Percentiles rank a stretch among this genome's conserved stretches.
Conservation (phyloP, 805 yeast genomes). For the Sugiyamaella floridensis region DNA sequence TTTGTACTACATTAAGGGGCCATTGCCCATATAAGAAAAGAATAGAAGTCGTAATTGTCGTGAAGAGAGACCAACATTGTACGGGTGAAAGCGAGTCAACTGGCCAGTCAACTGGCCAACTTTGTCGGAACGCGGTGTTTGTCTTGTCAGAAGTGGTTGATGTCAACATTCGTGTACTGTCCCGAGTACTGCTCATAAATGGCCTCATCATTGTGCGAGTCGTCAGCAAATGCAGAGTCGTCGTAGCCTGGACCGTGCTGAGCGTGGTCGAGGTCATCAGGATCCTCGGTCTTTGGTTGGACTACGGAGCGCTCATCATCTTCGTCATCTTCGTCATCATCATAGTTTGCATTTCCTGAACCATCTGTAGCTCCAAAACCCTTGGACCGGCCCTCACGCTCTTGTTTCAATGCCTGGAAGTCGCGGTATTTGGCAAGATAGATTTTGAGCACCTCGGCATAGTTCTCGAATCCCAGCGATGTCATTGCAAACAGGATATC, state of each 20-base stretch:
- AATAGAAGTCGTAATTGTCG: background rate
- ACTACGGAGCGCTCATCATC: background rate
- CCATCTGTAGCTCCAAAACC: background rate
- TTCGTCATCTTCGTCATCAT: constrained; percentile 11
- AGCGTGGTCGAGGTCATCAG: constrained; percentile 1
- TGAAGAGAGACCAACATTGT: background rate
- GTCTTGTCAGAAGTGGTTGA: constrained; percentile 12
- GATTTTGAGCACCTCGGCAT: constrained; percentile 60
- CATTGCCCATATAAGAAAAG: background rate
- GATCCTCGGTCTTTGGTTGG: background rate
- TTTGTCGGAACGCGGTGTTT: no score
- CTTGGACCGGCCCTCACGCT: constrained; percentile 4
- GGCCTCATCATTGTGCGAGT: constrained; percentile 15
- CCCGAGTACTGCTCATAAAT: constrained; percentile 25
- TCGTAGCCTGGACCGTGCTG: constrained; percentile 1
- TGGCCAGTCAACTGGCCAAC: no score
- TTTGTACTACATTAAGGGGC: background rate
- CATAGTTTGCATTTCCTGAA: constrained; percentile 4
- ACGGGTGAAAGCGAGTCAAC: no score
- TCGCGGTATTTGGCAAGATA: constrained; percentile 63
- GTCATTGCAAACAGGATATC: constrained; percentile 59
- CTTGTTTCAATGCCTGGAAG: constrained; percentile 19
- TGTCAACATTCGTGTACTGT: constrained; percentile 25
- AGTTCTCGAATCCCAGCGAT: constrained; percentile 61
- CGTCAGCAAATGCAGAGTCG: constrained; percentile 10